A percentile compares a stretch with the other conserved stretches of the same genome.
Evolutionary conservation across 768 basidiomycete species (phyloP).

Genomic region (Trametes gibbosa): DNA sequence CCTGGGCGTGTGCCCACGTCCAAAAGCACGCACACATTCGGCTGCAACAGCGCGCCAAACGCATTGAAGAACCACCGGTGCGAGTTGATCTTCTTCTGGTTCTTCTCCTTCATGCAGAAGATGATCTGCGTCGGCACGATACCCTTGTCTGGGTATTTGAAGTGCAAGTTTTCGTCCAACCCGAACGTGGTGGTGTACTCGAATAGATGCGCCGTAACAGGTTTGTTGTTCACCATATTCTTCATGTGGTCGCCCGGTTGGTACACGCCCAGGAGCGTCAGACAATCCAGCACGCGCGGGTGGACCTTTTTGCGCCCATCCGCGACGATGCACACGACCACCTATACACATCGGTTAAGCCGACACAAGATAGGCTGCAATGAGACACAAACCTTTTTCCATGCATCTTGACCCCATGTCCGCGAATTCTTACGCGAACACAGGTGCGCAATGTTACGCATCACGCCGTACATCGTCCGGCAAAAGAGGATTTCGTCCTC

Average conservation of each 20-base stretch:
- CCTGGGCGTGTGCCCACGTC: conserved; percentile 94
- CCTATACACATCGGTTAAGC: conserved; percentile 39
- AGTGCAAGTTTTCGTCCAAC: conserved; percentile 75
- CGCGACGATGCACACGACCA: conserved; percentile 90
- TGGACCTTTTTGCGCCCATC: conserved; percentile 84
- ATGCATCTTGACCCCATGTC: conserved; percentile 94
- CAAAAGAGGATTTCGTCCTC: conserved; percentile 90
- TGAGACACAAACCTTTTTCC: conserved; percentile 73
- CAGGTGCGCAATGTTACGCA: conserved; percentile 80
- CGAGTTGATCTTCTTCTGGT: conserved; percentile 96
- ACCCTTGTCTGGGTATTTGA: conserved; percentile 88
- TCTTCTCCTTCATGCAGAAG: conserved; percentile 89
- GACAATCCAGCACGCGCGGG: conserved; percentile 80
- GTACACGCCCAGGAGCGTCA: conserved; percentile 92
- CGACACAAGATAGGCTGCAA: background rate
- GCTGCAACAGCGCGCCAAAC: conserved; percentile 80
- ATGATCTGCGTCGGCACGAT: conserved; percentile 94
- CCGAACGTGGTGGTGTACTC: conserved; percentile 86
- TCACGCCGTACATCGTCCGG: conserved; percentile 92
- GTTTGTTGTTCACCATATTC: conserved; percentile 67
- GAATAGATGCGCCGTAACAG: conserved; percentile 74
- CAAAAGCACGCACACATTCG: conserved; percentile 88
- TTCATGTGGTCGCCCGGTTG: conserved; percentile 65
- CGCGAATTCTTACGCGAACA: conserved; percentile 86
- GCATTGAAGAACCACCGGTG: conserved; percentile 99